Conservation (phyloP, 495 filamentous ascomycete species). For the Aspergillus ellipticus region DNA sequence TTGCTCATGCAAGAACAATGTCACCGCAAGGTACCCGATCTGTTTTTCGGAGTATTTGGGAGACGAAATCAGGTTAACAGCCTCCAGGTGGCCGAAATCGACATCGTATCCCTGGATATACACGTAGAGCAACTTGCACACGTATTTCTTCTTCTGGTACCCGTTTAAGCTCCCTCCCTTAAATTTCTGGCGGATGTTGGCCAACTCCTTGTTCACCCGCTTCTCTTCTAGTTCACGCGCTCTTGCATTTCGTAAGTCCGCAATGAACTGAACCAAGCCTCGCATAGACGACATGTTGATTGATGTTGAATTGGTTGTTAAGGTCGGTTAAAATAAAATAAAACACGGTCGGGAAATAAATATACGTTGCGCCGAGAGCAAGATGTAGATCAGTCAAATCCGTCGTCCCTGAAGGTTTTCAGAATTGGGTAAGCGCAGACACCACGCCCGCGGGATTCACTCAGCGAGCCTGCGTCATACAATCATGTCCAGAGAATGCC, state of each 20-base stretch:
- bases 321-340: not conserved
- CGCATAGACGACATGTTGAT: slow-evolving; percentile 65
- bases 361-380: not conserved
- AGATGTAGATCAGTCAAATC: not conserved
- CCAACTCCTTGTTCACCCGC: slow-evolving; percentile 97
- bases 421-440: slow-evolving; percentile 15
- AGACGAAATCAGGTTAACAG: slow-evolving; percentile 94
- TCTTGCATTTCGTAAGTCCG: slow-evolving; percentile 90
- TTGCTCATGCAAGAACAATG: slow-evolving; percentile 92
- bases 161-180: slow-evolving; percentile 84
- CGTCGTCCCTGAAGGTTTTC: not conserved
- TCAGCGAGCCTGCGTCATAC: slow-evolving; percentile 27
- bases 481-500: slow-evolving; percentile 28
- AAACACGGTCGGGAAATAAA: no score
- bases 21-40: slow-evolving; percentile 97
- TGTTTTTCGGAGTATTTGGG: slow-evolving; percentile 99
- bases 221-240: slow-evolving; percentile 98
- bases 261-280: slow-evolving; percentile 96
- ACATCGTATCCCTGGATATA: slow-evolving; percentile 99
- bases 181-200: slow-evolving; percentile 83
- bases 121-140: slow-evolving; percentile 99
- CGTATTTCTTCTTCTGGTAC: slow-evolving; percentile 99
- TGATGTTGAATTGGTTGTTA: not conserved
- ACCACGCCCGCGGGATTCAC: slow-evolving; percentile 27
- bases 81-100: slow-evolving; percentile 97